A percentile compares a stretch with the other conserved stretches of the same genome.
Conservation (phyloP, 1,139 yeast species). For the Nakaseomyces uthaithaninus region DNA sequence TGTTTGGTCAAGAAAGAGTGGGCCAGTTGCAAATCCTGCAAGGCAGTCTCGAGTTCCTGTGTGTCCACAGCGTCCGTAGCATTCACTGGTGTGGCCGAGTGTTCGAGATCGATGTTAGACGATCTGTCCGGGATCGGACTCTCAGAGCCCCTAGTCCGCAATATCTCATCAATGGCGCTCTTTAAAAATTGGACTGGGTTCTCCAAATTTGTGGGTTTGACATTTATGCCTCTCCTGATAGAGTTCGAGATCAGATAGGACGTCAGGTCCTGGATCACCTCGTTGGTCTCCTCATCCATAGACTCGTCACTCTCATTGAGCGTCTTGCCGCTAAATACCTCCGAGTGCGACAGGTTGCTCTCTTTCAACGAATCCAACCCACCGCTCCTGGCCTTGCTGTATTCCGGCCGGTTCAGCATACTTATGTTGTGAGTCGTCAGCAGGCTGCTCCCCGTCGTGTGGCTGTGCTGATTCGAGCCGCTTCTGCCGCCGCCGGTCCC, state of each 20-base stretch:
- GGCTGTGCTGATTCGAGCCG: background rate
- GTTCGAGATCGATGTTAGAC: constrained; percentile 2
- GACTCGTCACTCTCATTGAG: constrained; percentile 8
- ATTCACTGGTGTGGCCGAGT: background rate
- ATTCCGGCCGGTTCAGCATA: constrained; percentile 1
- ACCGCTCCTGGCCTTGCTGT: constrained; percentile 6
- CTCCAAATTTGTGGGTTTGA: constrained; percentile 20
- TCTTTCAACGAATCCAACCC: background rate
- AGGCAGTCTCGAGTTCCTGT: constrained; percentile 25
- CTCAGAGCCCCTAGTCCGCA: constrained; percentile 7
- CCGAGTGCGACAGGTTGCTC: constrained; percentile 3
- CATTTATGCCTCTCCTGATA: constrained; percentile 25
- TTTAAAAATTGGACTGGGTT: constrained; percentile 25
- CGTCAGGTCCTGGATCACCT: constrained; percentile 25
- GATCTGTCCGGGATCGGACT: background rate
- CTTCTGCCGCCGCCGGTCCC: constrained; percentile 4
- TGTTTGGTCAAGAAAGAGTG: constrained; percentile 31
- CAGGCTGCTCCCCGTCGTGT: too few relatives aligned
- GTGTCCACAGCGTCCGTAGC: constrained; percentile 2
- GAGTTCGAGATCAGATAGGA: constrained; percentile 28
- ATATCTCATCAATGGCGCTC: constrained; percentile 22
- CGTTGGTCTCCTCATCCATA: constrained; percentile 10
- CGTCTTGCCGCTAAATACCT: constrained; percentile 8
- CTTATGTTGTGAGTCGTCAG: background rate
- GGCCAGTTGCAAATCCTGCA: constrained; percentile 31